phyloP scores from a whole-genome alignment of 2,329 filamentous ascomycete genomes.

The Fusarium sp. region DNA sequence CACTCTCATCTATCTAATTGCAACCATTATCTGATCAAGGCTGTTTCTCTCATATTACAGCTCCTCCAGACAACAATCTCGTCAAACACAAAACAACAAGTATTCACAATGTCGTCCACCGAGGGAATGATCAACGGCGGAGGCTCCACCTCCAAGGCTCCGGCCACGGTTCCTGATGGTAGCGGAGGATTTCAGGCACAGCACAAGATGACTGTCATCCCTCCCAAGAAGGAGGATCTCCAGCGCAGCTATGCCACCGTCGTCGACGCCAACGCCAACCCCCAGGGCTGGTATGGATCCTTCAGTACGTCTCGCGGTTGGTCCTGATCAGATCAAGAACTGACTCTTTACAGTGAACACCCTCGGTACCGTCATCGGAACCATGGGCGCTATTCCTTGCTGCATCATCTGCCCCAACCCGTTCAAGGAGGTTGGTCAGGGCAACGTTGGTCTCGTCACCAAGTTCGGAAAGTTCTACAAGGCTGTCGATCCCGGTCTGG shows the following conservation, averaged over 20 bases:
- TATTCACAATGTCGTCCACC: conserved; percentile 38
- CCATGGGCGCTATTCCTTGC: conserved; percentile 89
- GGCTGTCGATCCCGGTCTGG: conserved; percentile 95
- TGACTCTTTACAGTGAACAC: conserved; percentile 71
- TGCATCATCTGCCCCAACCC: conserved; percentile 95
- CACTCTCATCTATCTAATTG: not conserved
- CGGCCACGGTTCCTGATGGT: conserved; percentile 32
- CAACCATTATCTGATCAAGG: not conserved
- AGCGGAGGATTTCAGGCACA: conserved; percentile 65
- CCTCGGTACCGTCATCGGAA: conserved; percentile 83
- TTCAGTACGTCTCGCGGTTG: conserved; percentile 77
- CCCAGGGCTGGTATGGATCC: conserved; percentile 89
- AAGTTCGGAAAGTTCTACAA: conserved; percentile 97
- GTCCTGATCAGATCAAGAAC: not conserved
- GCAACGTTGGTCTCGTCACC: conserved; percentile 94
- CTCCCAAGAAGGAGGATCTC: conserved; percentile 85
- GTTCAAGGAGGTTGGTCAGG: conserved; percentile 92
- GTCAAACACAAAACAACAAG: not conserved
- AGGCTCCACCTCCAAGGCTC: conserved; percentile 52
- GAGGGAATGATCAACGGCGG: conserved; percentile 47
- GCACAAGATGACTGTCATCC: conserved; percentile 80
- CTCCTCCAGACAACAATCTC: not conserved
- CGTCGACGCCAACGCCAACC: conserved; percentile 75
- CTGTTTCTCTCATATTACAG: not conserved
- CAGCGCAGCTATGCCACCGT: conserved; percentile 84